These are phyloP conservation scores for Friedmanniomyces endolithicus DNA, from an alignment of 495 filamentous ascomycete species.

Conservation along the genomic window DNA sequence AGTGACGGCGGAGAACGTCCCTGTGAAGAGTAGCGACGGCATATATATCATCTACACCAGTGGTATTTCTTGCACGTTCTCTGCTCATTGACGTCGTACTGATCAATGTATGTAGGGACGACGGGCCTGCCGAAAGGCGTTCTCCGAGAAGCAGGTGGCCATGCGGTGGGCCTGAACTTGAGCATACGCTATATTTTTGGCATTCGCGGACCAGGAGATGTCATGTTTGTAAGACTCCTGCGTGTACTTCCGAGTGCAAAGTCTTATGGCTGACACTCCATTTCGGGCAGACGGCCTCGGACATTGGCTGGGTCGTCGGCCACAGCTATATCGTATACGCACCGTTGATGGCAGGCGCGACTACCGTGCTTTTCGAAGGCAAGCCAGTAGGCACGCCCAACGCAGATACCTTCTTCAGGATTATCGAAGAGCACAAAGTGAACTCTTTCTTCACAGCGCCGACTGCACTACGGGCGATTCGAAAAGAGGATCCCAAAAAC, in stretches of 20 bases:
- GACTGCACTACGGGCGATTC: conserved; percentile 75
- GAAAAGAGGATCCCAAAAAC: conserved; percentile 70
- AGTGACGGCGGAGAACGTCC: conserved; percentile 55
- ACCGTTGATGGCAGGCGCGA: conserved; percentile 69
- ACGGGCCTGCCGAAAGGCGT: conserved; percentile 86
- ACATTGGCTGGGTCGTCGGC: conserved; percentile 35
- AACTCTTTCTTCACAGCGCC: conserved; percentile 78
- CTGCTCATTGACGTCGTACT: not conserved
- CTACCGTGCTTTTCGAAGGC: conserved; percentile 81
- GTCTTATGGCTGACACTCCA: too few relatives aligned
- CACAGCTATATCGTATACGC: conserved; percentile 56
- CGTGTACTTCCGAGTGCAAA: too few relatives aligned
- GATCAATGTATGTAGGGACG: conserved; percentile 41
- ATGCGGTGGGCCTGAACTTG: conserved; percentile 73
- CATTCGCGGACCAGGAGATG: conserved; percentile 66
- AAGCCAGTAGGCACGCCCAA: conserved; percentile 86
- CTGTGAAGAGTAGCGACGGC: conserved; percentile 61
- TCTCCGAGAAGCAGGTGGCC: conserved; percentile 68
- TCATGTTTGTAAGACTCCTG: too few relatives aligned
- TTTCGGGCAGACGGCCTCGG: conserved; percentile 50
- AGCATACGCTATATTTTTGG: conserved; percentile 69
- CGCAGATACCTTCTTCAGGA: conserved; percentile 75
- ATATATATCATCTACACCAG: conserved; percentile 88
- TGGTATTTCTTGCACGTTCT: conserved; percentile 29
- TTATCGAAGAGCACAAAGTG: conserved; percentile 72